Conservation (phyloP, 2,329 filamentous ascomycete genomes). For the Graphilbum sp. region DNA sequence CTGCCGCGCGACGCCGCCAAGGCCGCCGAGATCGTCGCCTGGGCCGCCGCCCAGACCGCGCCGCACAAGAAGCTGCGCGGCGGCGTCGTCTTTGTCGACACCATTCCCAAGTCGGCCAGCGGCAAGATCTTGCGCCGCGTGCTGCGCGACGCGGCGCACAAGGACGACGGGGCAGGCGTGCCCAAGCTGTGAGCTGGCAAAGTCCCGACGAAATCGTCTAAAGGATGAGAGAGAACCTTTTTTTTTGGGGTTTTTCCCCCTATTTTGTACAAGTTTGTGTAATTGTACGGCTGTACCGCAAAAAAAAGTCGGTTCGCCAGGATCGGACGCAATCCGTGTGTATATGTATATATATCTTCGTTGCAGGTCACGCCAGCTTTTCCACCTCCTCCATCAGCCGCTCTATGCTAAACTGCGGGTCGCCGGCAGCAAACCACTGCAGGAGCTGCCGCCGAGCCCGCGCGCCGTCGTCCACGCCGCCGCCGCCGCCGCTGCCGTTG, state of each 20-base stretch:
- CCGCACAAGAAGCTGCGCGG: constrained; percentile 51
- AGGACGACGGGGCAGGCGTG: constrained; percentile 20
- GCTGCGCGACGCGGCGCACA: constrained; percentile 23
- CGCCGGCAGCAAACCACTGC: constrained; percentile 67
- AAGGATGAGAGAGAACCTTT: too few species aligned
- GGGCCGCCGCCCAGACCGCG: constrained; percentile 21
- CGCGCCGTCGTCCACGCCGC: constrained; percentile 34
- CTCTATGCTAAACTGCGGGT: constrained; percentile 66
- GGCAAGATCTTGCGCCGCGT: constrained; percentile 30
- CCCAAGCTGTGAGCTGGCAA: constrained; percentile 25
- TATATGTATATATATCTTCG: too few species aligned
- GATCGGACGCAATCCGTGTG: too few species aligned
- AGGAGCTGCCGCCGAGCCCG: constrained; percentile 53
- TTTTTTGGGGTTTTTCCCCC: too few species aligned
- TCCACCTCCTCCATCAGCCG: constrained; percentile 79
- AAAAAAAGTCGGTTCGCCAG: too few species aligned
- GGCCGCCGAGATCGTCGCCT: constrained; percentile 21
- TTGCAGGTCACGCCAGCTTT: constrained; percentile 38
- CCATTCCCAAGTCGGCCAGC: constrained; percentile 54
- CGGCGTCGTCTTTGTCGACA: constrained; percentile 51
- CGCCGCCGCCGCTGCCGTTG: constrained; percentile 11
- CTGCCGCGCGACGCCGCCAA: constrained; percentile 15
- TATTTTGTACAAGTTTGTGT: too few species aligned
- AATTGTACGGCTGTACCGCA: too few species aligned
- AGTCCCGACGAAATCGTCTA: too few species aligned